These are phyloP conservation scores for Heliamphora exappendiculata DNA, from an alignment of 148 eudicot species.

Conservation along the genomic window DNA sequence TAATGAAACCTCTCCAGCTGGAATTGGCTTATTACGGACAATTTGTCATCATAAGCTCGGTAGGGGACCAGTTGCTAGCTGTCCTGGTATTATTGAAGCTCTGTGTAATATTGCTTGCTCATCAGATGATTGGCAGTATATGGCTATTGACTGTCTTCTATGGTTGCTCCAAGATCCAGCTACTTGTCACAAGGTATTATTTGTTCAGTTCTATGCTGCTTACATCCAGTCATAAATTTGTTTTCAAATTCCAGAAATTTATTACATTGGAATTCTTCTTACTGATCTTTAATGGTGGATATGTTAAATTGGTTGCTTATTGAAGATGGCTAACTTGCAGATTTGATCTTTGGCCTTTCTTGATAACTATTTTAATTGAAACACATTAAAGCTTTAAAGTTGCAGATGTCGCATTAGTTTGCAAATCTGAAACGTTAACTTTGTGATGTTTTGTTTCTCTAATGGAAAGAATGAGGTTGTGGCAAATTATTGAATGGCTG, in stretches of 20 bases:
- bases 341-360: background rate
- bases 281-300: background rate
- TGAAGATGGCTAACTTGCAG: background rate
- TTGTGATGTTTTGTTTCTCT: background rate
- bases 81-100: constrained; percentile 73
- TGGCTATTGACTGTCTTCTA: constrained; percentile 96
- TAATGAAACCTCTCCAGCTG: constrained; percentile 93
- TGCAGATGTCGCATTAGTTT: background rate
- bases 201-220: background rate
- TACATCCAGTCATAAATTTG: background rate
- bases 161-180: constrained; percentile 93
- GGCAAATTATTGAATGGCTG: background rate
- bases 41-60: constrained; percentile 92
- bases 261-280: background rate
- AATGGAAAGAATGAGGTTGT: background rate
- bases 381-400: background rate
- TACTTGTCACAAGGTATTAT: constrained; percentile 79
- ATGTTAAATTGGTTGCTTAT: background rate
- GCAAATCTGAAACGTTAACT: background rate
- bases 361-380: background rate
- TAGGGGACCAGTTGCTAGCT: constrained; percentile 85
- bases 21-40: constrained; percentile 83
- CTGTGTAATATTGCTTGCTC: constrained; percentile 93
- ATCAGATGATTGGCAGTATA: constrained; percentile 98
- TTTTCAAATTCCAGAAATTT: background rate